Evolutionary conservation across 169 alveolate species (phyloP).

Genomic region (Cryptosporidium bovis): DNA sequence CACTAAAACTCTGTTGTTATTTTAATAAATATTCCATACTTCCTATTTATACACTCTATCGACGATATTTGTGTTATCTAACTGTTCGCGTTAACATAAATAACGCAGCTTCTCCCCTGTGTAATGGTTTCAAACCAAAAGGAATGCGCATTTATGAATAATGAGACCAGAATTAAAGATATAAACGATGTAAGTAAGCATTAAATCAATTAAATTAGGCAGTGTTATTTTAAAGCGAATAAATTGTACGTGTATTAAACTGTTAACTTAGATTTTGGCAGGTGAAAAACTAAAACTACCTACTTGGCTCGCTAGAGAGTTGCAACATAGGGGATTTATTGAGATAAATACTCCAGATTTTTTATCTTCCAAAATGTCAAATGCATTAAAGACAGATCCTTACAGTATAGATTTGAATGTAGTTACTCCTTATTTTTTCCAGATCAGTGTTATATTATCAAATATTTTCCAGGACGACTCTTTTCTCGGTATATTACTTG

Average conservation of each 20-base stretch:
- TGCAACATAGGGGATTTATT: conserved; percentile 40
- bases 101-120: conserved; percentile 44
- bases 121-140: conserved; percentile 48
- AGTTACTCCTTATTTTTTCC: conserved; percentile 66
- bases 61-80: neutral
- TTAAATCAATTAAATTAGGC: neutral
- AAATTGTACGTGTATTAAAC: neutral
- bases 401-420: conserved; percentile 45
- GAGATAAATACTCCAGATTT: conserved; percentile 64
- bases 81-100: neutral
- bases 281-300: conserved; percentile 62
- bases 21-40: too few species aligned
- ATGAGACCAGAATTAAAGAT: conserved; percentile 12
- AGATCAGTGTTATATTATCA: conserved; percentile 32
- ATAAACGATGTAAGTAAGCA: conserved; percentile 29
- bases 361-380: conserved; percentile 57
- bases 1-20: too few species aligned
- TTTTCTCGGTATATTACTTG: conserved; percentile 34
- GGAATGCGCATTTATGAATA: conserved; percentile 54
- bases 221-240: neutral
- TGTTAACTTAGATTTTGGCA: conserved; percentile 3
- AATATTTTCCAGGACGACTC: conserved; percentile 37
- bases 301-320: conserved; percentile 55
- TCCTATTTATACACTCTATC: too few species aligned
- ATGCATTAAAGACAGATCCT: conserved; percentile 61